These are phyloP conservation scores for Jatropha curcas DNA, from an alignment of 345 rosid genomes.

Conservation along the genomic window DNA sequence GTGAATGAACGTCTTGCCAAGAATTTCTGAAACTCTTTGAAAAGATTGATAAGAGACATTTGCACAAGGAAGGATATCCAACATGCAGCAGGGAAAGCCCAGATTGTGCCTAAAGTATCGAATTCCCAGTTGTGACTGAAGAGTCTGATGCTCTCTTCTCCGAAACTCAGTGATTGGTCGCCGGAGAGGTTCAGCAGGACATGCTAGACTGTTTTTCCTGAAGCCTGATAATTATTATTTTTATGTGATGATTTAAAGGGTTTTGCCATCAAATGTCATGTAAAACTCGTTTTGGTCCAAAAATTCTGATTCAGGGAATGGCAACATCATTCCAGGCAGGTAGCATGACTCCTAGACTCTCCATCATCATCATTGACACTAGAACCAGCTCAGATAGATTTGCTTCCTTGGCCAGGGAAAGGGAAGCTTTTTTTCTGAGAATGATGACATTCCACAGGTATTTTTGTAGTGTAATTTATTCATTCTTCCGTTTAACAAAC, in stretches of 20 bases:
- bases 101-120: conserved; percentile 80
- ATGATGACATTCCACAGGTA: conserved; percentile 91
- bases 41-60: conserved; percentile 78
- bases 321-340: conserved; percentile 97
- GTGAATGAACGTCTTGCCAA: conserved; percentile 85
- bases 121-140: conserved; percentile 87
- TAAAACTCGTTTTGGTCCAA: conserved; percentile 91
- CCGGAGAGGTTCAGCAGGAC: conserved; percentile 95
- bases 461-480: conserved; percentile 3
- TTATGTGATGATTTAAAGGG: conserved; percentile 94
- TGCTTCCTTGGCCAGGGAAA: conserved; percentile 85
- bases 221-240: conserved; percentile 71
- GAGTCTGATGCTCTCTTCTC: conserved; percentile 88
- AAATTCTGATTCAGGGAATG: conserved; percentile 98
- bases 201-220: conserved; percentile 97
- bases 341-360: conserved; percentile 98
- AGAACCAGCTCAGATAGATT: conserved; percentile 85
- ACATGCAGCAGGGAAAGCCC: conserved; percentile 74
- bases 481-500: neutral
- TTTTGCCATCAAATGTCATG: conserved; percentile 90
- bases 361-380: conserved; percentile 91
- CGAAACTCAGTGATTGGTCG: conserved; percentile 98
- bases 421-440: conserved; percentile 73
- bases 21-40: conserved; percentile 91
- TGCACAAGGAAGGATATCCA: conserved; percentile 74